Evolutionary conservation across 352 stramenopile genomes (phyloP), one percentile per base, ranked within the genome.

Genomic region (Pythium brachiatum): DNA sequence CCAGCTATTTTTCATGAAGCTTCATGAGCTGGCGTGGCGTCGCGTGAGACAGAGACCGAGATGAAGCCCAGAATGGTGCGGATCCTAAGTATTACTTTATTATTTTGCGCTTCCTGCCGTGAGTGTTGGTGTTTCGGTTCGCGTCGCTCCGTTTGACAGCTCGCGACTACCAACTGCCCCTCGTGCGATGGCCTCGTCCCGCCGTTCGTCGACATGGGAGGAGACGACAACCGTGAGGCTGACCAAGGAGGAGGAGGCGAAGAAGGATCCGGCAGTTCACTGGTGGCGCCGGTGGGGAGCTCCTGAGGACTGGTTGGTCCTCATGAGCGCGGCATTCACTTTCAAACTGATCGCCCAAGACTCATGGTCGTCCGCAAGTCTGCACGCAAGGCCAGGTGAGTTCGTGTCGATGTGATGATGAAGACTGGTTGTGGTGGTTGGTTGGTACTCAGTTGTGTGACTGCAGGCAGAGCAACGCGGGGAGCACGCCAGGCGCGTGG

Each of bases 31-130:
- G 9, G 29, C 5, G 39, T n/a, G 20, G 39, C n/a, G 39, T 25
- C 15, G 44, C 26, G 31, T 32, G 31, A 26, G 53, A 46, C 16
- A 48, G 34, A 34, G 8, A 21, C 16, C 13, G 46, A 36, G 46
- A 26, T 29, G 21, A 29, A 34, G 20, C 51, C 26, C 51, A 57
- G 21, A 18, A 27, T 23, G 31, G 51, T 67, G 53, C 67, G 47
- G 53, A 67, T 64, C 53, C 29, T 72, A 52, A 72, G 55, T 70
- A 66, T 71, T 66, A 71, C 51, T 71, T 71, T 71, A 71, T 71
- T 71, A 66, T 71, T 64, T 64, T 27, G 44, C 39, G 31, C 31
- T 36, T 38, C 3, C n/a, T 21, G 2, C 26, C 25, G 5, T 31
- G 21, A 11, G 29, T 11, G 29, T 9, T 34, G 29, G n/a, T n/a